phyloP scores from a whole-genome alignment of 352 stramenopile genomes.

The Aphanomyces astaci region DNA sequence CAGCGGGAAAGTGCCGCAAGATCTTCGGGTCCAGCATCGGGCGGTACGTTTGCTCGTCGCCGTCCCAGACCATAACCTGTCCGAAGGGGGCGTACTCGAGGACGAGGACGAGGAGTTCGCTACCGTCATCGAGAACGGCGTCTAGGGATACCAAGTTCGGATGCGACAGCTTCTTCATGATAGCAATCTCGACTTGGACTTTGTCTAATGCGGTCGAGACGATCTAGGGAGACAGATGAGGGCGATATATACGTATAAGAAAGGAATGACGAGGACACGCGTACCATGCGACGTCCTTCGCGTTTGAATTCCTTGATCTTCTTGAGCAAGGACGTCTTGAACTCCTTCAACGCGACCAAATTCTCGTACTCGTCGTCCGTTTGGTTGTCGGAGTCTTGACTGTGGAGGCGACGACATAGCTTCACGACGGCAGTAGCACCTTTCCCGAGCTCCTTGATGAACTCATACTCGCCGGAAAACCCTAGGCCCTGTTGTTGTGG shows the following conservation, averaged over 20 bases:
- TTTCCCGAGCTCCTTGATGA: conserved; percentile 69
- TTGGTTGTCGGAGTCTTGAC: conserved; percentile 31
- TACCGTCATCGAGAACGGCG: conserved; percentile 77
- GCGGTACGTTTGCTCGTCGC: conserved; percentile 46
- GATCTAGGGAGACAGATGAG: conserved; percentile 24
- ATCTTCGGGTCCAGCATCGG: conserved; percentile 19
- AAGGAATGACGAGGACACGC: no score
- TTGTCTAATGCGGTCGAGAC: conserved; percentile 82
- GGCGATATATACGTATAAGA: no score
- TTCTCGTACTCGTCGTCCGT: conserved; percentile 28
- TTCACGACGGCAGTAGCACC: conserved; percentile 74
- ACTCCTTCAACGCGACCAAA: conserved; percentile 76
- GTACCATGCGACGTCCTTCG: conserved; percentile 60
- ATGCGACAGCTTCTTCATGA: conserved; percentile 85
- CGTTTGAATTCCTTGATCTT: conserved; percentile 83
- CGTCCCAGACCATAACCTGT: conserved; percentile 82
- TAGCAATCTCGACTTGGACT: conserved; percentile 80
- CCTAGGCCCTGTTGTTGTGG: background rate
- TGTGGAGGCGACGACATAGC: conserved; percentile 28
- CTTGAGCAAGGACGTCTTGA: conserved; percentile 78
- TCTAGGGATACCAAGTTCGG: conserved; percentile 68
- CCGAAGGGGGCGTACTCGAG: conserved; percentile 74
- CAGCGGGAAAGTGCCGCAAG: conserved; percentile 1
- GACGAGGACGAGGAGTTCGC: conserved; percentile 76
- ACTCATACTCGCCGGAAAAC: conserved; percentile 49